Evolutionary conservation across 2,329 filamentous ascomycete species (phyloP), one percentile per base, ranked within the genome.

Genomic region (Didymella arachidicola): DNA sequence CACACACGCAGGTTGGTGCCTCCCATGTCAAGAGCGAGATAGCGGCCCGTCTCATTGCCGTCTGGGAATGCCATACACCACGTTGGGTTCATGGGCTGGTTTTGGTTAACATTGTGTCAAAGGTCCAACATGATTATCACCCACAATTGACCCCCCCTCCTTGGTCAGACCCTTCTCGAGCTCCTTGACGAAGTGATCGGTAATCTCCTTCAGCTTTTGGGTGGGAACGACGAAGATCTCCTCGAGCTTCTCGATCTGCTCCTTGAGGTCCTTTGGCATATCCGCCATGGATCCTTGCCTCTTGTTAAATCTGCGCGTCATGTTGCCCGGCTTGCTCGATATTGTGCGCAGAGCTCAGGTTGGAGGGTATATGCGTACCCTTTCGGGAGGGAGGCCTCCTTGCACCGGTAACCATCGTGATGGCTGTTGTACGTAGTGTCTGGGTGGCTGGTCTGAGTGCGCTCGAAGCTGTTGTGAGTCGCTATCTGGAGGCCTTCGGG

Each of bases 1-100:
- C 94, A 98, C 66, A 98, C 93, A 76, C 94, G 90, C 60, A 98
- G 81, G 79, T 97, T 97, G 72, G 94, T 98, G 71, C 94, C 94
- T 61, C 94, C 94, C 91, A 98, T 96, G 75, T 98, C 94, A 52
- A 98, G 84, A 62, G 94, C 93, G 46, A 98, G 84, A 78, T 88
- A 97, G 26, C 89, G 94, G 63, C 94, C 94, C 3, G 88, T 91
- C 79, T 97, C 94, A 68, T 93, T 78, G 65, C 94, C 94, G 74
- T 91, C 90, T 38, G 94, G 94, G 78, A 92, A 93, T 48, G 87
- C 87, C 88, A 97, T 93, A 61, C 96, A 93, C 94, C 94, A 98
- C 59, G 94, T 97, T 58, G 94, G 91, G 79, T 97, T 97, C 94
- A 98, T 98, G 63, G 94, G 94, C 92, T 96, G 68, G 44, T 3